These are phyloP conservation scores for Ensete glaucum DNA, from an alignment of 176 grass and related monocot species.

Conservation along the genomic window DNA sequence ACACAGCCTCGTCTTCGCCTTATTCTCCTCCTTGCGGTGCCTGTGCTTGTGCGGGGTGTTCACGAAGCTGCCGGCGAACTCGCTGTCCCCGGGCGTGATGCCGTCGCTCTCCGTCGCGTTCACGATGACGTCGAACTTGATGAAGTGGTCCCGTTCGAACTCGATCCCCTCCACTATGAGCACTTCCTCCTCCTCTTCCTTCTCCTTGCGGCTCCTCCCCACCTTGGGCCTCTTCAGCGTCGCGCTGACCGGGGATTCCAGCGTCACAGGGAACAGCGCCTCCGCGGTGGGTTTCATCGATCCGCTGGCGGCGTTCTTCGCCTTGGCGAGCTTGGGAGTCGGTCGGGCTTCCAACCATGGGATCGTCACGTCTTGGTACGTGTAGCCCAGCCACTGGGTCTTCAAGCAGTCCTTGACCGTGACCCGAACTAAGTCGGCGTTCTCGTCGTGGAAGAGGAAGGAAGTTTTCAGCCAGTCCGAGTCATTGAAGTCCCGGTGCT, in stretches of 20 bases:
- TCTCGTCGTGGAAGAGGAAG: conserved; percentile 62
- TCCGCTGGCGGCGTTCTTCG: neutral
- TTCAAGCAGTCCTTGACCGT: conserved; percentile 30
- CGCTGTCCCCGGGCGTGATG: conserved; percentile 14
- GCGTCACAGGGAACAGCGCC: conserved; percentile 26
- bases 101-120: conserved; percentile 29
- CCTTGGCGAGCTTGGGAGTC: conserved; percentile 6
- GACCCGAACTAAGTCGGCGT: conserved; percentile 31
- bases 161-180: conserved; percentile 36
- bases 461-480: conserved; percentile 41
- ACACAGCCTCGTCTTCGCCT: conserved; percentile 26
- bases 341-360: conserved; percentile 26
- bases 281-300: neutral
- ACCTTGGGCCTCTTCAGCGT: conserved; percentile 32
- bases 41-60: conserved; percentile 38
- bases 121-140: conserved; percentile 44
- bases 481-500: conserved; percentile 22
- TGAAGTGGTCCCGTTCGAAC: conserved; percentile 21
- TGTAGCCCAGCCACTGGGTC: conserved; percentile 13
- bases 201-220: conserved; percentile 25
- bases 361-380: conserved; percentile 34
- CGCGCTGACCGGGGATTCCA: conserved; percentile 17
- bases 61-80: conserved; percentile 47
- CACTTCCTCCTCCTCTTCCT: conserved; percentile 40
- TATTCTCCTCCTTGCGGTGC: conserved; percentile 22